These are phyloP conservation scores for Pseudocercospora pini-densiflorae DNA, from an alignment of 2,329 filamentous ascomycete genomes.

Conservation along the genomic window DNA sequence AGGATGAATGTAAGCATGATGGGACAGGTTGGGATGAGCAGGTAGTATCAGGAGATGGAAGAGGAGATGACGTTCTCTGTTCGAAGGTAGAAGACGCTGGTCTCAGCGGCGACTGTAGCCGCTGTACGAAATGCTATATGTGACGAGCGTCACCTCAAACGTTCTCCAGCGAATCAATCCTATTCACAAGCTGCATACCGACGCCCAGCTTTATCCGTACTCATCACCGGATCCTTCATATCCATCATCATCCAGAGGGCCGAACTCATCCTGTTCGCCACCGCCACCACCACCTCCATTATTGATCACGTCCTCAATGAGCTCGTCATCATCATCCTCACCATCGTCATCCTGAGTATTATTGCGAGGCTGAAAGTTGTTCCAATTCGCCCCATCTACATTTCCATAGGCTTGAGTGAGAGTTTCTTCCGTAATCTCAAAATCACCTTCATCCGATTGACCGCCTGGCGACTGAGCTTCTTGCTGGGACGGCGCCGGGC, in stretches of 20 bases:
- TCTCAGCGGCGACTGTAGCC: background rate
- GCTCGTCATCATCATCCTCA: background rate
- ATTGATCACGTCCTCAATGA: background rate
- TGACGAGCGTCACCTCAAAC: background rate
- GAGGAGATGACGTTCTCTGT: background rate
- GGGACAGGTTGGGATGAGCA: too few relatives aligned
- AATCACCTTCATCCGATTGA: slow-evolving; percentile 9
- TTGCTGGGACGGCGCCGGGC: slow-evolving; percentile 11
- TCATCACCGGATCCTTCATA: background rate
- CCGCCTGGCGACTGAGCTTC: slow-evolving; percentile 7
- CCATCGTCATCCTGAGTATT: background rate
- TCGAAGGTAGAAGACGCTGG: background rate
- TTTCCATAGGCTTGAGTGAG: background rate
- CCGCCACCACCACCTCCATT: background rate
- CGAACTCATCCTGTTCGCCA: background rate
- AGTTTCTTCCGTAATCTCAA: background rate
- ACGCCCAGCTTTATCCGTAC: background rate
- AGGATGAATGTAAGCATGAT: too few relatives aligned
- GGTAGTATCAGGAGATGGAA: background rate
- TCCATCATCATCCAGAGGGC: background rate
- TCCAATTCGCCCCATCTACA: background rate
- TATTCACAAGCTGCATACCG: background rate
- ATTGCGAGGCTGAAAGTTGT: background rate
- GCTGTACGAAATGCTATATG: background rate
- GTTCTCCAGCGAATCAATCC: background rate